These are phyloP conservation scores for Trametes versicolor DNA, from an alignment of 1,284 basidiomycete genomes.

Conservation along the genomic window DNA sequence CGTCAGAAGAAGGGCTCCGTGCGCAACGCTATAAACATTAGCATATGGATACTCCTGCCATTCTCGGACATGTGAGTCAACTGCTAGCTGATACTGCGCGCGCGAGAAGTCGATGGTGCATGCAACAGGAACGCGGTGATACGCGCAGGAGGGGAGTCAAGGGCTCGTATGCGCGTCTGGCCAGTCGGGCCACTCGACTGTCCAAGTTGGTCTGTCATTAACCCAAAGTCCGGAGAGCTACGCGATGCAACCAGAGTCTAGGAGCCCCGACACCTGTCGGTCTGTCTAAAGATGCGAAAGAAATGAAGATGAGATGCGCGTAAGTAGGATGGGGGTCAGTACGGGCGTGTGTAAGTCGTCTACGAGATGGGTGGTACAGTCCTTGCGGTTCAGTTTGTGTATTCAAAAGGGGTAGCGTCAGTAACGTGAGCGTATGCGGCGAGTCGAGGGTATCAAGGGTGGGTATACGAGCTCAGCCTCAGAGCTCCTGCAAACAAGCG, in stretches of 20 bases:
- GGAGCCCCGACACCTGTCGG: background rate
- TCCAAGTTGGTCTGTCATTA: no score
- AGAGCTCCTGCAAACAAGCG: slow-evolving; percentile 5
- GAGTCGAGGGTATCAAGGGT: slow-evolving; percentile 4
- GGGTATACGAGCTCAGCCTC: slow-evolving; percentile 7
- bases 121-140: no score
- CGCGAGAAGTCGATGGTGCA: no score
- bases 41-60: background rate
- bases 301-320: slow-evolving; percentile 2
- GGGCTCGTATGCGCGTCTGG: no score
- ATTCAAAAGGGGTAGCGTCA: slow-evolving; percentile 1
- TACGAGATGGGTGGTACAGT: slow-evolving; percentile 11
- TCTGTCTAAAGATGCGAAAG: background rate
- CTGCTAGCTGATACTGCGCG: background rate
- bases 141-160: no score
- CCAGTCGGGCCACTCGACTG: no score
- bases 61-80: no score
- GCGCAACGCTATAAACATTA: background rate
- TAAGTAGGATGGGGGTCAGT: background rate
- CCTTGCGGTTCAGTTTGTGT: slow-evolving; percentile 1
- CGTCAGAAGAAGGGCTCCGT: no score
- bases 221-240: background rate
- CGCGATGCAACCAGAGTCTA: background rate
- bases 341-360: slow-evolving; percentile 9
- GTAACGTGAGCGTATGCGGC: background rate